Percentiles rank a stretch among this genome's conserved stretches.
Evolutionary conservation across 2,329 filamentous ascomycete species (phyloP).

Genomic region (Chalaropsis thielavioides): DNA sequence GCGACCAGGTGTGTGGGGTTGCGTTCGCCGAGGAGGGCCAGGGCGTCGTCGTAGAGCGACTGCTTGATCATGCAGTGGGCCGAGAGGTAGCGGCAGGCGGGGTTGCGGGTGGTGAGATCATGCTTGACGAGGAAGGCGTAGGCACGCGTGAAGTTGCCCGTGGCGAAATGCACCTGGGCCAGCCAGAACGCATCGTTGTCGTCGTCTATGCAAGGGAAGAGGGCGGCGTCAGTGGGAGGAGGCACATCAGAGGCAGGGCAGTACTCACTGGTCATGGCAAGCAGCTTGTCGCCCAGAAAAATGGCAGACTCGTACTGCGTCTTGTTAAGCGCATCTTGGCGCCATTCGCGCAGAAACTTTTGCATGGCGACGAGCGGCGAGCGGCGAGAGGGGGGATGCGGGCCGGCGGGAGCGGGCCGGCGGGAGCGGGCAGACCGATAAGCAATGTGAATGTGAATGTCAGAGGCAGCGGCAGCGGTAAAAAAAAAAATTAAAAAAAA

Average conservation of each 20-base stretch:
- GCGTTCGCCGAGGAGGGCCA: slow-evolving; percentile 73
- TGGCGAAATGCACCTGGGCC: slow-evolving; percentile 93
- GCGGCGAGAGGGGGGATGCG: not conserved
- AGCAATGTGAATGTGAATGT: too few relatives aligned
- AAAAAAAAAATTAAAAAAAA: too few relatives aligned
- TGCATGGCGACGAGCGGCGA: slow-evolving; percentile 49
- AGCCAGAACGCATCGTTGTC: slow-evolving; percentile 94
- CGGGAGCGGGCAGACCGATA: not conserved
- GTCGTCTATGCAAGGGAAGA: slow-evolving; percentile 45
- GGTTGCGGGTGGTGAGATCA: slow-evolving; percentile 65
- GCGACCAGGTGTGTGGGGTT: slow-evolving; percentile 82
- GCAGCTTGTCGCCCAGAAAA: slow-evolving; percentile 91
- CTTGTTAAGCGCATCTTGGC: slow-evolving; percentile 87
- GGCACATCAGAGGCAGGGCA: not conserved
- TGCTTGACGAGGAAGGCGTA: slow-evolving; percentile 73
- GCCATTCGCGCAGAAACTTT: slow-evolving; percentile 83
- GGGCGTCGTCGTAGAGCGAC: slow-evolving; percentile 74
- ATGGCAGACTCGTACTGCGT: slow-evolving; percentile 94
- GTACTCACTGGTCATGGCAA: slow-evolving; percentile 76
- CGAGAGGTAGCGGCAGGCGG: slow-evolving; percentile 82
- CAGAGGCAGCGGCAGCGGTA: too few relatives aligned
- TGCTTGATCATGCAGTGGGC: slow-evolving; percentile 93
- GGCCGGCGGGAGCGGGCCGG: not conserved
- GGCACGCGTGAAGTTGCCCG: slow-evolving; percentile 85
- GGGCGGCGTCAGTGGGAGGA: not conserved